phyloP scores from a whole-genome alignment of 2,329 filamentous ascomycete genomes.

The Verticillium nonalfalfae region DNA sequence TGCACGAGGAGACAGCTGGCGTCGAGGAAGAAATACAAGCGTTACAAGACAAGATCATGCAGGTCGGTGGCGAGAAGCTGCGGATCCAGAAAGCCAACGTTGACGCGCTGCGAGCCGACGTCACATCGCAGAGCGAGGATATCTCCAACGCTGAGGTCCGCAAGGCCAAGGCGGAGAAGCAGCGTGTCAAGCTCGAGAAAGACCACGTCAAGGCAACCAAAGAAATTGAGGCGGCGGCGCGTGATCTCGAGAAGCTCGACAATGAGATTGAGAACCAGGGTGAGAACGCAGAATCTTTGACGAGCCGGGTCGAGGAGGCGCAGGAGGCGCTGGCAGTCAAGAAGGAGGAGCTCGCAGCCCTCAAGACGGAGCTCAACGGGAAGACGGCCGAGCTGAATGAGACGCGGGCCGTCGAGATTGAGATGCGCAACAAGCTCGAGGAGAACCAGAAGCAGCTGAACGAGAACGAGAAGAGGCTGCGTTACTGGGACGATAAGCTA shows the following conservation, averaged over 20 bases:
- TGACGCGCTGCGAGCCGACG: conserved; percentile 80
- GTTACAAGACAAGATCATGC: conserved; percentile 96
- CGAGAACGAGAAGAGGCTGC: conserved; percentile 79
- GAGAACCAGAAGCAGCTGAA: conserved; percentile 84
- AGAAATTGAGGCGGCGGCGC: conserved; percentile 66
- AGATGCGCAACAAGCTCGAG: conserved; percentile 97
- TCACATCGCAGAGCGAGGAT: conserved; percentile 72
- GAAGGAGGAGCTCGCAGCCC: conserved; percentile 68
- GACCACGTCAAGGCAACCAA: conserved; percentile 70
- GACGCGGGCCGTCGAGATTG: conserved; percentile 84
- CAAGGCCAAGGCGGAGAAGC: conserved; percentile 91
- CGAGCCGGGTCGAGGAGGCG: conserved; percentile 71
- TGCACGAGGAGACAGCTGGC: conserved; percentile 79
- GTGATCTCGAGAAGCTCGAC: conserved; percentile 72
- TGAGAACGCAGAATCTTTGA: conserved; percentile 66
- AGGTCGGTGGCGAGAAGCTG: conserved; percentile 89
- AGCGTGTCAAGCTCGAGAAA: conserved; percentile 80
- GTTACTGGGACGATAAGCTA: conserved; percentile 87
- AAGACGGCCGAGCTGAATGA: conserved; percentile 83
- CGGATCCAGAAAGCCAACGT: conserved; percentile 87
- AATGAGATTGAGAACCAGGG: conserved; percentile 73
- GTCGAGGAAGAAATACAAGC: conserved; percentile 90
- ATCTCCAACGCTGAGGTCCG: conserved; percentile 81
- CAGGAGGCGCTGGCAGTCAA: conserved; percentile 71
- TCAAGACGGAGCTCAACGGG: conserved; percentile 83